Base-by-base conservation (phyloP, 1,284 basidiomycete genomes). In the Hymenochaete sp. region DNA sequence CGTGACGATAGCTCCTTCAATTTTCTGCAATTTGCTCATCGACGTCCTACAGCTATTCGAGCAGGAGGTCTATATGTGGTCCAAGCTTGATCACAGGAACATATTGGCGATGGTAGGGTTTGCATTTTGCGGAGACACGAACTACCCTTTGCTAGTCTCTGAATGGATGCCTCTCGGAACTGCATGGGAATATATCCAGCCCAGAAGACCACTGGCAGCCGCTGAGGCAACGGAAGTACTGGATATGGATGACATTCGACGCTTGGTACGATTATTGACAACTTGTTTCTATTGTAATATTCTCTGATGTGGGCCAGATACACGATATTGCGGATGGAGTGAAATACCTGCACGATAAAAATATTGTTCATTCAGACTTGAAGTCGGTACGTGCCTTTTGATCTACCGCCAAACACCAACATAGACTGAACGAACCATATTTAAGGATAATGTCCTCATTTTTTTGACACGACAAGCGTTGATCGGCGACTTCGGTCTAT, bases 1-100 rank as follows among this genome's bases (percentile, higher is more conserved):
- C n/a, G n/a, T n/a, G n/a, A n/a, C n/a, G n/a, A n/a, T n/a, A n/a
- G n/a, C n/a, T n/a, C n/a, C n/a, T n/a, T n/a, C n/a, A n/a, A n/a
- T n/a, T n/a, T n/a, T n/a, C n/a, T n/a, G n/a, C n/a, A n/a, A n/a
- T n/a, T n/a, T n/a, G n/a, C n/a, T n/a, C n/a, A n/a, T n/a, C n/a
- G n/a, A n/a, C n/a, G 16, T 14, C 9, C 16, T 7, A 5, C 14
- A 44, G 48, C 31, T 24, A 3, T 33, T 48, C 16, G 41, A 25
- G 3, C n/a, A 31, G 32, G 47, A 49, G 18, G 18, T 49, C 9
- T 19, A 39, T 18, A 28, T 49, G n/a, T 49, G 47, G 47, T 49
- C 47, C 3, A 38, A 41, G n/a, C 31, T 49, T 18, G 27, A 44
- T 4, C 47, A 49, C 22, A 8, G 27, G 7, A 49, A 49, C 27